Percentiles rank a stretch among this genome's conserved stretches.
Evolutionary conservation across 257 asterid species (phyloP).

Genomic region (Apocynum venetum): DNA sequence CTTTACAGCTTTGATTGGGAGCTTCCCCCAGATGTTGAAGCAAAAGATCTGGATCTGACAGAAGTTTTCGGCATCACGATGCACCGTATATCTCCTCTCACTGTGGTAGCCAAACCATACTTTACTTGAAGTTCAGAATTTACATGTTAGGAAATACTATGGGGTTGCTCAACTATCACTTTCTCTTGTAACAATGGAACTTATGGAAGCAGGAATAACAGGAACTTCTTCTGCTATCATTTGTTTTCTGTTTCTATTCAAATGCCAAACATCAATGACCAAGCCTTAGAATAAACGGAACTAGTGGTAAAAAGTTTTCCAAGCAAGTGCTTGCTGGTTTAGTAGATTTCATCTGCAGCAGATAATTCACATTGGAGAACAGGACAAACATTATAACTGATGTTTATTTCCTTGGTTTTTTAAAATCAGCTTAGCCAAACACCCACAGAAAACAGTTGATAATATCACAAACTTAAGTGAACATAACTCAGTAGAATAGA

Average conservation of each 20-base stretch:
- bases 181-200: neutral
- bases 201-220: neutral
- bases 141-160: too few species aligned
- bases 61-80: conserved; percentile 60
- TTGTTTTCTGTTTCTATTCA: neutral
- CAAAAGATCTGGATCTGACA: conserved; percentile 43
- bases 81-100: conserved; percentile 41
- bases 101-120: conserved; percentile 37
- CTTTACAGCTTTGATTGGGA: conserved; percentile 56
- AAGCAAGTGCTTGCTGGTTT: too few species aligned
- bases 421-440: too few species aligned
- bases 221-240: neutral
- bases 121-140: conserved; percentile 1
- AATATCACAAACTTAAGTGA: too few species aligned
- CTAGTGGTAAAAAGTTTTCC: neutral
- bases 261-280: neutral
- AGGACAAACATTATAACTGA: too few species aligned
- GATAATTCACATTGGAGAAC: too few species aligned
- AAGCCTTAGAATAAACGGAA: neutral
- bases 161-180: neutral
- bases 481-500: too few species aligned
- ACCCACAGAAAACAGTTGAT: too few species aligned
- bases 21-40: conserved; percentile 38
- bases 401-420: too few species aligned
- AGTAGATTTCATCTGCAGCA: too few species aligned